Evolutionary conservation across 1,284 basidiomycete species (phyloP), one percentile per base, ranked within the genome.

Genomic region (Puccinia triticina): DNA sequence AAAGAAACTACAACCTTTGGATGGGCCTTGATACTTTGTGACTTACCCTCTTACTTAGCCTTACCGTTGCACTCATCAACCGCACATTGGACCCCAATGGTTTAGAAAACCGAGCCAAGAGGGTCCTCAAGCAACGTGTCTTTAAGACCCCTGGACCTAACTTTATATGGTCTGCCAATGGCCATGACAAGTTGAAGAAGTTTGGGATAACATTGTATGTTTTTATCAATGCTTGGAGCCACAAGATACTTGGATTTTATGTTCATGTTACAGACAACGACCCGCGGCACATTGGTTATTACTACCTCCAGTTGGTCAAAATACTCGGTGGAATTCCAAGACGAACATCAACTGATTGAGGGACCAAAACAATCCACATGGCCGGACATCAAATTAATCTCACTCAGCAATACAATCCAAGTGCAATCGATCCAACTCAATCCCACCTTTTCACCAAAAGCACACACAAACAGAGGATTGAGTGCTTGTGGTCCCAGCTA

Each of bases 391-490:
- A 7, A 50, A 21, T 16, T 18, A 37, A 1, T 10, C n/a, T 40
- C 2, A 43, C 57, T 64, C 64, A 77, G 64, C 8, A 76, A 55
- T 37, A n/a, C 57, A 3, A 55, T 69, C 32, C 14, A n/a, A 16
- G 32, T 40, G 46, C 0, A 8, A 37, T n/a, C 43, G 18, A 76
- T 37, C 34, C 73, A 16, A 43, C 26, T 11, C 5, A 34, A 37
- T 57, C 32, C 8, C 50, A 75, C 11, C 29, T n/a, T 14, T 76
- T 76, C 55, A 76, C 74, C 21, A 76, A 57, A 46, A 46, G 2
- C 1, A 40, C n/a, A 26, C 75, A 77, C 40, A 61, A 64, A 10
- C 74, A 76, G 29, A 61, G 29, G 61, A 77, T 77, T 46, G 74
- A 61, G 34, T 46, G 26, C n/a, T 10, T 76, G 1, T 59, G 73